Evolutionary conservation across 2,329 filamentous ascomycete species (phyloP), one percentile per base, ranked within the genome.

Genomic region (Cercospora berteroae): DNA sequence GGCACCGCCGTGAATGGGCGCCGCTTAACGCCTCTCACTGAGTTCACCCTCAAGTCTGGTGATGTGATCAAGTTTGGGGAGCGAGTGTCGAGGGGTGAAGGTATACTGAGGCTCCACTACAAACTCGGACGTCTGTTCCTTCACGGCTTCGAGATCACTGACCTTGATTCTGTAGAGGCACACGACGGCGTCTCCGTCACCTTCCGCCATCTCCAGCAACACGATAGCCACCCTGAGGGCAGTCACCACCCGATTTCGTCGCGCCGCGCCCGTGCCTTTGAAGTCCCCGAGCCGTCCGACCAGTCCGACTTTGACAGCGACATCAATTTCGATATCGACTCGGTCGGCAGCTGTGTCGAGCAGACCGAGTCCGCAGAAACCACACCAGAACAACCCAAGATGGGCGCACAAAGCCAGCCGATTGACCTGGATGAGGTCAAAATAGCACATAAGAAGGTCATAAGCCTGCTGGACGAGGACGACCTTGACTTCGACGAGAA

Each of bases 1-100:
- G 78, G 78, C 42, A 79, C 78, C 29, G 73, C 63, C 23, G 72
- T 80, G 70, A 79, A 80, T 68, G 74, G 72, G 31, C 62, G 29
- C 9, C 69, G 69, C 25, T 67, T 79, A 27, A 60, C 58, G n/a
- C 66, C 68, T 12, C 25, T 63, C 59, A 27, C 64, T 13, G 60
- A 68, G 2, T 70, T 69, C 65, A 56, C 60, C 1, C 70, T 79
- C 10, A 59, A 67, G 2, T 48, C 62, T 4, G 74, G 73, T 31
- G 77, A 79, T 65, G 59, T 69, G 13, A 76, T 79, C 67, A 73
- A 73, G 66, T 68, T 79, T 27, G 78, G 78, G 42, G 72, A 73
- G 20, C 63, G 60, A 44, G 75, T 79, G 16, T 69, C 65, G 10
- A 59, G 74, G 20, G 74, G 72, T 31, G 48, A 71, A 9, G 74